Percentiles rank a stretch among this genome's conserved stretches.
phyloP scores from a whole-genome alignment of 2,329 filamentous ascomycete genomes.

The Raffaelea albimanens region DNA sequence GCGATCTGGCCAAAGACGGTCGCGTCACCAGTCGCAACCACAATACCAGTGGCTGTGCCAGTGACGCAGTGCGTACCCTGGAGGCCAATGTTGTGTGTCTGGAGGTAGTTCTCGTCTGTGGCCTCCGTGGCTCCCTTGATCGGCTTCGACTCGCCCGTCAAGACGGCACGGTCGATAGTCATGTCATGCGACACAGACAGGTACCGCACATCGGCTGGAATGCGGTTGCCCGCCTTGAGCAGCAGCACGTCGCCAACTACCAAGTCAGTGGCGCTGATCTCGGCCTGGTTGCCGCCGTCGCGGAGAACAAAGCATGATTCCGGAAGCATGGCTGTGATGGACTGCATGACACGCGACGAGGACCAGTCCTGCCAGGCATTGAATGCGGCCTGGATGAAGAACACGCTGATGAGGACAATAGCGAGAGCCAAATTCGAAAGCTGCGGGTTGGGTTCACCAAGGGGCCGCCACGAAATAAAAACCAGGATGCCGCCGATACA shows the following conservation, averaged over 20 bases:
- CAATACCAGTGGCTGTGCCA: slow-evolving; percentile 55
- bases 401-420: slow-evolving; percentile 63
- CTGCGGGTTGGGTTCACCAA: slow-evolving; percentile 61
- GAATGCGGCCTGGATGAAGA: slow-evolving; percentile 59
- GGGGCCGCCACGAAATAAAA: slow-evolving; percentile 67
- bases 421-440: slow-evolving; percentile 63
- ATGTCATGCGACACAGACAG: slow-evolving; percentile 55
- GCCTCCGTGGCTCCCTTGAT: slow-evolving; percentile 54
- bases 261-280: slow-evolving; percentile 45
- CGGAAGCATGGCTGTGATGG: slow-evolving; percentile 72
- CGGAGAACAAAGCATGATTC: slow-evolving; percentile 59
- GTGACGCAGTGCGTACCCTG: slow-evolving; percentile 73
- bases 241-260: slow-evolving; percentile 63
- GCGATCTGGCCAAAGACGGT: slow-evolving; percentile 73
- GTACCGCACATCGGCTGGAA: slow-evolving; percentile 66
- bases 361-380: slow-evolving; percentile 68
- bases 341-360: slow-evolving; percentile 66
- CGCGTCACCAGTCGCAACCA: slow-evolving; percentile 61
- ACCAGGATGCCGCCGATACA: slow-evolving; percentile 61
- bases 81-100: slow-evolving; percentile 66
- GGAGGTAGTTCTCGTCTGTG: slow-evolving; percentile 64
- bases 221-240: slow-evolving; percentile 62
- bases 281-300: slow-evolving; percentile 35
- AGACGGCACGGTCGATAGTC: slow-evolving; percentile 63
- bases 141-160: slow-evolving; percentile 62